These are phyloP conservation scores for Mycocentrospora acerina DNA, from an alignment of 2,329 filamentous ascomycete species.

Conservation along the genomic window DNA sequence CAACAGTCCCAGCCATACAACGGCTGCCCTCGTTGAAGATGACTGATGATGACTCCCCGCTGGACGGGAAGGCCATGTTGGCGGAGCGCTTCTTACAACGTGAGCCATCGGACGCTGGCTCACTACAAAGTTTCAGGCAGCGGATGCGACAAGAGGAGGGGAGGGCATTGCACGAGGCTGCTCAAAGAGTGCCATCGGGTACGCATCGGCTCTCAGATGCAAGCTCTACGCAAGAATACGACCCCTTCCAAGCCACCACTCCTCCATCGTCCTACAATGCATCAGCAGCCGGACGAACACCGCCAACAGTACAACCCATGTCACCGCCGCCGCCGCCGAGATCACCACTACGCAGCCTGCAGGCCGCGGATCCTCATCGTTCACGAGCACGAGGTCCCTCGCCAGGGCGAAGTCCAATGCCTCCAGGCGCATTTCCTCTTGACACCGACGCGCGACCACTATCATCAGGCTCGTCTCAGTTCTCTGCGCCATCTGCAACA, in stretches of 20 bases:
- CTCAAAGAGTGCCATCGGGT: conserved; percentile 26
- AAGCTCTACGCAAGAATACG: conserved; percentile 24
- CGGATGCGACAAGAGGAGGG: conserved; percentile 57
- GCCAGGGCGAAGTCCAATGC: conserved; percentile 28
- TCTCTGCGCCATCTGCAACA: conserved; percentile 26
- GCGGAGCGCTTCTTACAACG: conserved; percentile 32
- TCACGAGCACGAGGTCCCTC: conserved; percentile 34
- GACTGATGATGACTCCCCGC: conserved; percentile 26
- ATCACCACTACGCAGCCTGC: conserved; percentile 16
- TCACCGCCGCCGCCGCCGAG: conserved; percentile 6
- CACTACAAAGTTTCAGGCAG: conserved; percentile 52
- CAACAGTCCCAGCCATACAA: conserved; percentile 38
- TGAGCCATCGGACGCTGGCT: conserved; percentile 41
- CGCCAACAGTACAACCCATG: conserved; percentile 17
- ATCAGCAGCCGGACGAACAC: conserved; percentile 21
- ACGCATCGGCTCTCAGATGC: conserved; percentile 32
- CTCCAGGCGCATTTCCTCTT: conserved; percentile 24
- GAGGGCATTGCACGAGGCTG: conserved; percentile 49
- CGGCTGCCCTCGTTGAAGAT: conserved; percentile 29
- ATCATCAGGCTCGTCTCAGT: conserved; percentile 30
- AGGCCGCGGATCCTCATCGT: conserved; percentile 31
- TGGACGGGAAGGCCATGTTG: conserved; percentile 24
- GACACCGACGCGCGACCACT: conserved; percentile 28
- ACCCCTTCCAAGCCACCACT: conserved; percentile 29
- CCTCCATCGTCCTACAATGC: conserved; percentile 25